Evolutionary conservation across 331 rosid genomes (phyloP), one percentile per base, ranked within the genome.

Genomic region (Malus hybrid): DNA sequence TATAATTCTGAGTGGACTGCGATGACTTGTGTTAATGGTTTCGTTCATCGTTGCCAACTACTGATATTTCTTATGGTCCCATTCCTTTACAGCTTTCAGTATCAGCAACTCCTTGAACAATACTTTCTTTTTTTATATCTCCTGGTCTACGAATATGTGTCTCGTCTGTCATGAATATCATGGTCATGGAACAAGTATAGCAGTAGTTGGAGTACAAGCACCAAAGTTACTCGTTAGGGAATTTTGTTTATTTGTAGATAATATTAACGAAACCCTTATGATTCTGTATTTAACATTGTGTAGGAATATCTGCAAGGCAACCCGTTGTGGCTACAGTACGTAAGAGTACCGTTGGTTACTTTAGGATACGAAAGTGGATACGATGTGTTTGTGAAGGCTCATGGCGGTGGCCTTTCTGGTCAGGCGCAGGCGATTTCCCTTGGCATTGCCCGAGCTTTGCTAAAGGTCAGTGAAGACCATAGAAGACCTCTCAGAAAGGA

Each of bases 261-360:
- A 50, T 85, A 15, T 22, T 60, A 24, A 22, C 14, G 33, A 60
- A 60, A 11, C 74, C 28, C 11, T 75, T 66, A 73, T 54, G 73
- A 28, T 77, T 76, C 73, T 65, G 64, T 42, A 6, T 67, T 52
- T 69, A 9, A 65, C 70, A 5, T 36, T 74, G 57, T 76, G 42
- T 88, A 92, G 96, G 99, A 94, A 73, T 94, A 94, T 76, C 96
- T 94, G 77, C 99, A 94, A 84, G 99, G 97, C 77, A 90, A 94
- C 74, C 97, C 96, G 5, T 69, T 94, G 77, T 92, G 97, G 99
- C 88, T 94, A 62, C 96, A 91, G 68, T 94, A 94, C 81, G 85
- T 90, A 67, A 92, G 78, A 83, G 78, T 87, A 16, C 97, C 99
- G 6, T 78, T 94, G 57, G 32, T 83, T 59, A 86, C 92, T 36